These are phyloP conservation scores for Senna tora DNA, from an alignment of 306 rosid species.

Conservation along the genomic window DNA sequence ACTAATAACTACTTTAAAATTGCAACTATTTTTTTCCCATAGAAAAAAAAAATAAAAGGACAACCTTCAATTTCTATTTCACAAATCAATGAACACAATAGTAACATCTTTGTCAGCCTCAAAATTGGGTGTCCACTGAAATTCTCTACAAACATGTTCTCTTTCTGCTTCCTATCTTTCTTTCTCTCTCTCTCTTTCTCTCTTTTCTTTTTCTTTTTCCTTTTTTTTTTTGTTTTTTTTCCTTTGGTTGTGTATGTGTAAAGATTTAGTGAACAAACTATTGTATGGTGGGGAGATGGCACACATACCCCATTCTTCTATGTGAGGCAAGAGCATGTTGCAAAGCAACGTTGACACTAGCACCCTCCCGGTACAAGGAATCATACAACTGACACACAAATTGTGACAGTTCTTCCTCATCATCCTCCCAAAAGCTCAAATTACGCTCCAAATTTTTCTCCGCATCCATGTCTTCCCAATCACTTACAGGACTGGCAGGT, in stretches of 20 bases:
- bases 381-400: slow-evolving; percentile 81
- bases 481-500: slow-evolving; percentile 81
- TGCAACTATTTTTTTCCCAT: not conserved
- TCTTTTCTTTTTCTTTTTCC: not conserved
- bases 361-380: slow-evolving; percentile 77
- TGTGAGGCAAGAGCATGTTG: slow-evolving; percentile 81
- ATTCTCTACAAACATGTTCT: slow-evolving; percentile 13
- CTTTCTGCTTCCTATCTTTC: slow-evolving; percentile 7
- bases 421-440: slow-evolving; percentile 62
- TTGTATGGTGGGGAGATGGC: slow-evolving; percentile 74
- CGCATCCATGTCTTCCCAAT: slow-evolving; percentile 92
- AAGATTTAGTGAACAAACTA: slow-evolving; percentile 44
- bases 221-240: too few species aligned
- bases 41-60: not conserved
- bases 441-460: slow-evolving; percentile 60
- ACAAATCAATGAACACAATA: not conserved
- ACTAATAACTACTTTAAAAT: not conserved
- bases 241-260: slow-evolving; percentile 14
- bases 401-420: slow-evolving; percentile 85
- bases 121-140: slow-evolving; percentile 51
- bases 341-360: slow-evolving; percentile 68
- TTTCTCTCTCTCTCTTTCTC: slow-evolving; percentile 3
- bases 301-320: slow-evolving; percentile 79
- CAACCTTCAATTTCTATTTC: not conserved
- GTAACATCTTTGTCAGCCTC: slow-evolving; percentile 40